phyloP scores from a whole-genome alignment of 2,329 filamentous ascomycete genomes.

The Pseudopithomyces chartarum region DNA sequence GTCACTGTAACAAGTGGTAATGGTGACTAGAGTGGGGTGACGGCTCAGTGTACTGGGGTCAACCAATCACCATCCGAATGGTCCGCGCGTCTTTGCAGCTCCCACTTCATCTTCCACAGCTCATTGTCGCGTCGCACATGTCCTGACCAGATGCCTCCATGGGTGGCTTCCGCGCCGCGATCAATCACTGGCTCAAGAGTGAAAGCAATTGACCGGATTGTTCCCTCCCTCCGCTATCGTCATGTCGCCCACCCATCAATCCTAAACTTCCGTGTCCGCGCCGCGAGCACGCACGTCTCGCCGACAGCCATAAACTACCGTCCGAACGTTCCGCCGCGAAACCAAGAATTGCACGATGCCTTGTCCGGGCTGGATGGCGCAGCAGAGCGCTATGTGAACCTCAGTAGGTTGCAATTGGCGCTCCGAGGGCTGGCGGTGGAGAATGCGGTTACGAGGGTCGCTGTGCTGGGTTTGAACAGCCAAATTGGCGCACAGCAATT shows the following conservation, averaged over 20 bases:
- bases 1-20: not conserved
- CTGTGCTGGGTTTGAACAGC: slow-evolving; percentile 58
- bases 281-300: slow-evolving; percentile 53
- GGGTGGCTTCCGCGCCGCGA: slow-evolving; percentile 44
- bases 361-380: slow-evolving; percentile 66
- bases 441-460: slow-evolving; percentile 58
- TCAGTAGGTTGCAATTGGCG: slow-evolving; percentile 74
- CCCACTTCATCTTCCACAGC: slow-evolving; percentile 23
- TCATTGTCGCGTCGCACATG: slow-evolving; percentile 28
- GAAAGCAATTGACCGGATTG: slow-evolving; percentile 33
- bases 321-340: slow-evolving; percentile 57
- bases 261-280: slow-evolving; percentile 31
- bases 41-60: not conserved
- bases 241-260: slow-evolving; percentile 24
- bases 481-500: slow-evolving; percentile 65
- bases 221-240: slow-evolving; percentile 29
- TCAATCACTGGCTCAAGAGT: slow-evolving; percentile 28
- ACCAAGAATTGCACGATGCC: slow-evolving; percentile 63
- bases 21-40: no score
- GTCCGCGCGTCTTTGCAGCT: not conserved
- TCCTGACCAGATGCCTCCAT: slow-evolving; percentile 49
- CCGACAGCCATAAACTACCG: slow-evolving; percentile 59
- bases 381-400: slow-evolving; percentile 66
- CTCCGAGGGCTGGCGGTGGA: slow-evolving; percentile 65
- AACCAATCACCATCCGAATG: not conserved